Evolutionary conservation across 805 yeast genomes (phyloP).

Genomic region (Candida orba): DNA sequence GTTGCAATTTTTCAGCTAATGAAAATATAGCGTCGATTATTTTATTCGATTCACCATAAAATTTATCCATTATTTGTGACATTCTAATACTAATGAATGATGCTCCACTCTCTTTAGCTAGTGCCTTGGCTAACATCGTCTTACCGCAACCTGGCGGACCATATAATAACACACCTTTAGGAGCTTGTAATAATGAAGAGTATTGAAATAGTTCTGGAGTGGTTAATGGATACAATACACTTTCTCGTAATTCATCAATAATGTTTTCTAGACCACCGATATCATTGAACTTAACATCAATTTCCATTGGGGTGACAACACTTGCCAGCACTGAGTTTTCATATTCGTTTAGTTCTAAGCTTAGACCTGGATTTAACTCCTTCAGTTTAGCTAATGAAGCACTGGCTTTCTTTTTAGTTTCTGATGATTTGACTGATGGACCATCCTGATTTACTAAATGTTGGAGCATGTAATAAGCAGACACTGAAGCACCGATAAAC

Average conservation of each 20-base stretch:
- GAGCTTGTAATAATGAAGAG: slow-evolving; percentile 77
- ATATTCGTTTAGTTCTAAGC: slow-evolving; percentile 55
- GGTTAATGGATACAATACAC: slow-evolving; percentile 81
- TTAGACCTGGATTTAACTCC: slow-evolving; percentile 49
- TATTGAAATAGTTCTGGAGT: slow-evolving; percentile 66
- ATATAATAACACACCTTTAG: slow-evolving; percentile 93
- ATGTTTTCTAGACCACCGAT: slow-evolving; percentile 85
- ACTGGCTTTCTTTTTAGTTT: slow-evolving; percentile 53
- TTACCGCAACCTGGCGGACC: slow-evolving; percentile 99
- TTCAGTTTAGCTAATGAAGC: slow-evolving; percentile 52
- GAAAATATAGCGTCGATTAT: slow-evolving; percentile 90
- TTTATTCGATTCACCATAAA: slow-evolving; percentile 96
- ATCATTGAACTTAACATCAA: slow-evolving; percentile 67
- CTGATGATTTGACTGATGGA: slow-evolving; percentile 44
- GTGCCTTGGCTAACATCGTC: slow-evolving; percentile 99
- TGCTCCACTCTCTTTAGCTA: slow-evolving; percentile 93
- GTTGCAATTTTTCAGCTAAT: slow-evolving; percentile 81
- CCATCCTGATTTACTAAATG: slow-evolving; percentile 37
- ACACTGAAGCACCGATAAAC: slow-evolving; percentile 57
- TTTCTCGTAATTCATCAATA: slow-evolving; percentile 78
- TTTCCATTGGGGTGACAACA: slow-evolving; percentile 80
- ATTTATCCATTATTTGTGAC: slow-evolving; percentile 93
- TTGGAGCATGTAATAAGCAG: slow-evolving; percentile 56
- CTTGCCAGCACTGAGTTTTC: slow-evolving; percentile 73
- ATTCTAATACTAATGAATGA: slow-evolving; percentile 84